Conservation (phyloP, 2,329 filamentous ascomycete genomes). For the Eutypa lata region DNA sequence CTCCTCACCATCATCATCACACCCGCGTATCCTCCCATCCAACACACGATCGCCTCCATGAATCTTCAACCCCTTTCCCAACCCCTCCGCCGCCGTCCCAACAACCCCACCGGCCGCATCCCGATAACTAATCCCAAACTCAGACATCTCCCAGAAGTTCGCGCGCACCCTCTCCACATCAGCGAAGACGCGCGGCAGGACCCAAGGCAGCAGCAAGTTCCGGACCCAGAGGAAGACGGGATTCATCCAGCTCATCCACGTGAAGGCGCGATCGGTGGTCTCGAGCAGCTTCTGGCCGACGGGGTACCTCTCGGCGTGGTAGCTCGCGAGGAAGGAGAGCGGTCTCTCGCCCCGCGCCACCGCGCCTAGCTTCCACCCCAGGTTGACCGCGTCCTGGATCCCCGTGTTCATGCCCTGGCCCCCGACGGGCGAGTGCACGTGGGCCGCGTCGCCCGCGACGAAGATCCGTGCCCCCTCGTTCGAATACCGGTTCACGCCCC, state of each 20-base stretch:
- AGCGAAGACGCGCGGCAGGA: slow-evolving; percentile 32
- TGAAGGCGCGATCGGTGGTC: slow-evolving; percentile 38
- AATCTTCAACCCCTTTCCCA: slow-evolving; percentile 26
- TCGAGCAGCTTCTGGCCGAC: slow-evolving; percentile 41
- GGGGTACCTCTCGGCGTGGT: slow-evolving; percentile 43
- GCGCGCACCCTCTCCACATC: slow-evolving; percentile 15
- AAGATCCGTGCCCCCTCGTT: slow-evolving; percentile 41
- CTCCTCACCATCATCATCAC: too few relatives aligned
- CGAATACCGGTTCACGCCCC: slow-evolving; percentile 35
- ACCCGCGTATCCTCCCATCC: slow-evolving; percentile 23
- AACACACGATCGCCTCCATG: slow-evolving; percentile 45
- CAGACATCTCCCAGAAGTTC: slow-evolving; percentile 34
- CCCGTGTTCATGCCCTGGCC: slow-evolving; percentile 58
- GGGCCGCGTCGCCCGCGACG: slow-evolving; percentile 55
- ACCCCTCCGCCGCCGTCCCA: too few relatives aligned
- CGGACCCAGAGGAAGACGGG: slow-evolving; percentile 34
- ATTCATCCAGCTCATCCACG: slow-evolving; percentile 32
- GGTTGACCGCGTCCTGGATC: slow-evolving; percentile 46
- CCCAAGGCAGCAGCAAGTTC: slow-evolving; percentile 34
- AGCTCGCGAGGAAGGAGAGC: slow-evolving; percentile 42
- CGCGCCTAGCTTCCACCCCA: slow-evolving; percentile 48
- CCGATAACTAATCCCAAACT: slow-evolving; percentile 30
- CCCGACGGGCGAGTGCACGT: slow-evolving; percentile 53
- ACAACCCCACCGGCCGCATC: too few relatives aligned
- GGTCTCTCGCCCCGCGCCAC: slow-evolving; percentile 33